Base-by-base conservation (phyloP, 2,329 filamentous ascomycete species). In the Fusarium sarcochroum region DNA sequence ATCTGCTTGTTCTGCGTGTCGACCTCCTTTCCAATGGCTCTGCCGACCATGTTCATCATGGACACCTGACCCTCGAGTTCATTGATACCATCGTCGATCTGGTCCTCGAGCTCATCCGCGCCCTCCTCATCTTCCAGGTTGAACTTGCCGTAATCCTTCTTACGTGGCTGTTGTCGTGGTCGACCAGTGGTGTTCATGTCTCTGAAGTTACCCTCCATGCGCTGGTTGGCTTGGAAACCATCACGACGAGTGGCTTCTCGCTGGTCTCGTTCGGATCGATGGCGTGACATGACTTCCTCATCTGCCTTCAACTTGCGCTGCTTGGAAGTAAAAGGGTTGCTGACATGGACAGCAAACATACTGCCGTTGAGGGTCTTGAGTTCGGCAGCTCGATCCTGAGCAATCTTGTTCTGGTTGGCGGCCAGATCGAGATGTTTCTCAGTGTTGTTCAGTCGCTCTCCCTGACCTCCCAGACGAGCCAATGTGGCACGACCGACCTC, bases 331-430 rank as follows among this genome's bases (percentile, higher is more conserved):
- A 97, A 93, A 0, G 91, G 91, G 73, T 93, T 93, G 53, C 85
- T 84, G 25, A 94, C 90, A 74, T 94, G 91, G 21, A 94, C 87
- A 7, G 93, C 92, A 75, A 97, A 97, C 93, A 98, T 97, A 82
- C 91, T 94, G 66, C 91, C 86, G 80, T 98, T 97, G 49, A 97
- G 84, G 1, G 88, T 93, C 82, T 95, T 95, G 37, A 98, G 83
- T 76, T 97, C 93, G 47, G 89, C 88, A 2, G 93, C 91, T 72
- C 93, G 92, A 70, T 94, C 93, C 71, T 94, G 90, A 0, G 93
- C 92, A 61, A 92, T 83, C 59, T 89, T 88, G 72, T 92, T 93
- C 76, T 94, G 90, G 67, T 90, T 91, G n/a, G 87, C 82, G 6
- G 93, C 91, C 68, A 93, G 84, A 73, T 97, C 93, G 58, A 98